Evolutionary conservation across 805 yeast genomes (phyloP).

Genomic region (Teunomyces cretensis): DNA sequence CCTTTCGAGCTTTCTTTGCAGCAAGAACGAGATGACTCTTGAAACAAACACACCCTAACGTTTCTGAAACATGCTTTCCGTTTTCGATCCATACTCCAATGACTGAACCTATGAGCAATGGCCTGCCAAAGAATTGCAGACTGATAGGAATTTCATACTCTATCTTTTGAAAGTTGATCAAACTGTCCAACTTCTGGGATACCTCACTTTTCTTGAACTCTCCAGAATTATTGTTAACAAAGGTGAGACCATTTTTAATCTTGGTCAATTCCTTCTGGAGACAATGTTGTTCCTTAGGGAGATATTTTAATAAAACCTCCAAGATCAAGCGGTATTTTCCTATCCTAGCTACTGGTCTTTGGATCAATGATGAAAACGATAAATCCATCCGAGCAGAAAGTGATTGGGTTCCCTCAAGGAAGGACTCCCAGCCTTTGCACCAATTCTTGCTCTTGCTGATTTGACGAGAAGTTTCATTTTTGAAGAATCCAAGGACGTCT

Average conservation of each 20-base stretch:
- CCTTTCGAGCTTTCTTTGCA: slow-evolving; percentile 19
- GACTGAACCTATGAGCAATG: slow-evolving; percentile 44
- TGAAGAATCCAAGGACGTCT: slow-evolving; percentile 31
- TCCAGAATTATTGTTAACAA: slow-evolving; percentile 23
- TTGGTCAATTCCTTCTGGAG: slow-evolving; percentile 12
- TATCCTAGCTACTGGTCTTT: slow-evolving; percentile 52
- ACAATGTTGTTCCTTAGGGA: slow-evolving; percentile 16
- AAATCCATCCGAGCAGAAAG: slow-evolving; percentile 40
- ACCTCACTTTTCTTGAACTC: slow-evolving; percentile 20
- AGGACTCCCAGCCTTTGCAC: slow-evolving; percentile 33
- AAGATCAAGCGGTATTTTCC: slow-evolving; percentile 52
- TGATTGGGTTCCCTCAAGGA: slow-evolving; percentile 45
- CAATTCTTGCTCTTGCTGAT: slow-evolving; percentile 14
- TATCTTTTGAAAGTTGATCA: slow-evolving; percentile 12
- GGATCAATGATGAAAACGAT: slow-evolving; percentile 52
- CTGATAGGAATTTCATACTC: slow-evolving; percentile 18
- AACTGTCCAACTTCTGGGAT: slow-evolving; percentile 16
- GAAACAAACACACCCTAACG: slow-evolving; percentile 43
- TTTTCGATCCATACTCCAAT: slow-evolving; percentile 38
- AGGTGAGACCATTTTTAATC: slow-evolving; percentile 21
- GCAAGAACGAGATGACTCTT: slow-evolving; percentile 49
- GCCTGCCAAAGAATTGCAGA: slow-evolving; percentile 48
- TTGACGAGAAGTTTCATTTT: slow-evolving; percentile 15
- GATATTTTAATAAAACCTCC: slow-evolving; percentile 37
- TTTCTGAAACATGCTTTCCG: slow-evolving; percentile 10